These are phyloP conservation scores for Luvunga scandens DNA, from an alignment of 345 rosid species.

Conservation along the genomic window DNA sequence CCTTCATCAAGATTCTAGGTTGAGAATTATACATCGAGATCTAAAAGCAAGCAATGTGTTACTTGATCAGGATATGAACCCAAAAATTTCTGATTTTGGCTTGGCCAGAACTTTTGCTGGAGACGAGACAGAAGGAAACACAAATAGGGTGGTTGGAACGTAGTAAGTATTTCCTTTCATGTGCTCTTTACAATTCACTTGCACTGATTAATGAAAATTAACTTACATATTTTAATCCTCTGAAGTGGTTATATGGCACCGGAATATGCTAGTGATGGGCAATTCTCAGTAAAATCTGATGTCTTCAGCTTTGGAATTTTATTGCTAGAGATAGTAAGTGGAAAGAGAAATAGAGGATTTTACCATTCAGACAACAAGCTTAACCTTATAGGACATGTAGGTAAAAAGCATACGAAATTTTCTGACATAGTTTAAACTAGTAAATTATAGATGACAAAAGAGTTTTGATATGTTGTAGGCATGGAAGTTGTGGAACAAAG, in stretches of 20 bases:
- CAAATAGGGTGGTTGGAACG: conserved; percentile 29
- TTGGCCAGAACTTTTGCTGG: conserved; percentile 29
- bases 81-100: conserved; percentile 40
- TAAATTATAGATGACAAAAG: background rate
- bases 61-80: conserved; percentile 37
- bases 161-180: conserved; percentile 19
- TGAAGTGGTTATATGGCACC: conserved; percentile 44
- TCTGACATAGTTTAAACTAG: background rate
- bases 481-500: conserved; percentile 39
- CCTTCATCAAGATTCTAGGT: conserved; percentile 42
- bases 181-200: background rate
- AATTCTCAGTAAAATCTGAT: conserved; percentile 41
- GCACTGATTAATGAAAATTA: background rate
- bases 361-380: conserved; percentile 21
- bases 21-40: conserved; percentile 40
- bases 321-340: conserved; percentile 36
- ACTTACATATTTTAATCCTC: background rate
- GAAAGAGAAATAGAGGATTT: conserved; percentile 32
- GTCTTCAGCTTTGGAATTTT: conserved; percentile 45
- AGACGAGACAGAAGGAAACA: conserved; percentile 32
- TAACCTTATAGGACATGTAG: conserved; percentile 30
- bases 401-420: background rate
- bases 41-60: conserved; percentile 39
- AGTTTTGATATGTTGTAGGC: conserved; percentile 24
- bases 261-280: conserved; percentile 35